Evolutionary conservation across 495 filamentous ascomycete genomes (phyloP).

Genomic region (Penicillium cosmopolitanum): DNA sequence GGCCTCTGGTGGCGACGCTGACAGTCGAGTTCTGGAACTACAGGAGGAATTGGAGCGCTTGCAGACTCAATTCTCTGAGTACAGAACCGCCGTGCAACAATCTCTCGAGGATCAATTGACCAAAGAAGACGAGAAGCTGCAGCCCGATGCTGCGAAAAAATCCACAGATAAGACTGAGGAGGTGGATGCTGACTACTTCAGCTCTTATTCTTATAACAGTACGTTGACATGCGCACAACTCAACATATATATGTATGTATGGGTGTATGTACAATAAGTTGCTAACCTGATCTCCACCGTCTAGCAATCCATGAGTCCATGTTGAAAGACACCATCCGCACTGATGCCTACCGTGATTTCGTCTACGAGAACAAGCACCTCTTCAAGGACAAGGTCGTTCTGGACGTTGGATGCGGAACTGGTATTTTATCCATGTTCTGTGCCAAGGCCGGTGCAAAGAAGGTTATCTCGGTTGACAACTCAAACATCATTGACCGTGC

Average conservation of each 20-base stretch:
- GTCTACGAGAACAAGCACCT: conserved; percentile 84
- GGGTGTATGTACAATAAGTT: no score
- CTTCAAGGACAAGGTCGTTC: conserved; percentile 86
- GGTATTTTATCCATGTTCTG: conserved; percentile 96
- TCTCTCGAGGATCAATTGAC: conserved; percentile 74
- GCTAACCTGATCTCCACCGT: neutral
- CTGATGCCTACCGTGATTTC: conserved; percentile 70
- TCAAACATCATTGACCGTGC: conserved; percentile 91
- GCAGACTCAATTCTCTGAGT: conserved; percentile 70
- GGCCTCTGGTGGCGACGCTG: conserved; percentile 38
- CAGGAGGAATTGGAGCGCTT: conserved; percentile 69
- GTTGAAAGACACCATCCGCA: conserved; percentile 76
- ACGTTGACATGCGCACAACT: conserved; percentile 12
- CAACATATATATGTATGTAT: no score
- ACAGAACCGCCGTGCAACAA: conserved; percentile 67
- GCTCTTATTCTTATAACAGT: conserved; percentile 80
- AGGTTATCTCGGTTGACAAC: conserved; percentile 92
- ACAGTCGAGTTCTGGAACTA: conserved; percentile 65
- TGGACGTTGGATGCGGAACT: conserved; percentile 93
- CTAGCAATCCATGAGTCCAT: conserved; percentile 88
- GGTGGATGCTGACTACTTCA: conserved; percentile 71
- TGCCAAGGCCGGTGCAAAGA: conserved; percentile 83
- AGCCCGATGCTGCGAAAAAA: conserved; percentile 23
- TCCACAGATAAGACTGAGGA: conserved; percentile 35
- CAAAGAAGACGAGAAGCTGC: conserved; percentile 45